phyloP scores from a whole-genome alignment of 108 stramenopile genomes.

The Cyclotella choctawhatcheeana region DNA sequence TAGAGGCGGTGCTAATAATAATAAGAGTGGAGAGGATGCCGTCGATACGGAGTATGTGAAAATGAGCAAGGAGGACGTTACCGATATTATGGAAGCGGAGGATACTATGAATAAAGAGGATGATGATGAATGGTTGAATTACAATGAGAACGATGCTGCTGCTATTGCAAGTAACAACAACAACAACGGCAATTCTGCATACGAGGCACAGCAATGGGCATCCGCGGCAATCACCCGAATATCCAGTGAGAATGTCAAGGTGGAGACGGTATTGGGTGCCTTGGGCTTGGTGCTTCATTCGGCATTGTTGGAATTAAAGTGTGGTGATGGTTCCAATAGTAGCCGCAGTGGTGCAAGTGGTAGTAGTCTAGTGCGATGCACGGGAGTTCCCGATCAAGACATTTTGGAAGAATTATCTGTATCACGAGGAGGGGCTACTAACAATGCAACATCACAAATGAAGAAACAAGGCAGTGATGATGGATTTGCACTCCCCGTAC shows the following conservation, averaged over 20 bases:
- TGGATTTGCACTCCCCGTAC: constrained; percentile 83
- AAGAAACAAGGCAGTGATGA: not conserved
- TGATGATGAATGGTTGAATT: constrained; percentile 26
- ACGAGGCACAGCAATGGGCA: constrained; percentile 52
- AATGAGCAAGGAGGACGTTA: constrained; percentile 45
- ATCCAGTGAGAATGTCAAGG: constrained; percentile 46
- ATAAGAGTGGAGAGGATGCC: constrained; percentile 22
- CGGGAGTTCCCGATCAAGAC: constrained; percentile 58
- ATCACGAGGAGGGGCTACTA: constrained; percentile 6
- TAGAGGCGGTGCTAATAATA: no score
- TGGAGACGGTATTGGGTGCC: constrained; percentile 66
- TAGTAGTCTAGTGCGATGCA: constrained; percentile 54
- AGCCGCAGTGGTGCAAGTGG: no score
- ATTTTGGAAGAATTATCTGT: constrained; percentile 14
- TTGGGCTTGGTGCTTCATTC: constrained; percentile 71
- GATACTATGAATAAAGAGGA: no score
- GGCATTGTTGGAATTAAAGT: constrained; percentile 50
- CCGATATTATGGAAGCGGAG: constrained; percentile 49
- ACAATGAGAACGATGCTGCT: no score
- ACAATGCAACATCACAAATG: constrained; percentile 13
- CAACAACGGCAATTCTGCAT: no score
- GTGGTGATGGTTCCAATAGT: no score
- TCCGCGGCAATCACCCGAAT: constrained; percentile 55
- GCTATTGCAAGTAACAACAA: constrained; percentile 1
- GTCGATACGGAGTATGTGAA: constrained; percentile 38